phyloP scores from a whole-genome alignment of 306 rosid species.

The Castanea crenata region DNA sequence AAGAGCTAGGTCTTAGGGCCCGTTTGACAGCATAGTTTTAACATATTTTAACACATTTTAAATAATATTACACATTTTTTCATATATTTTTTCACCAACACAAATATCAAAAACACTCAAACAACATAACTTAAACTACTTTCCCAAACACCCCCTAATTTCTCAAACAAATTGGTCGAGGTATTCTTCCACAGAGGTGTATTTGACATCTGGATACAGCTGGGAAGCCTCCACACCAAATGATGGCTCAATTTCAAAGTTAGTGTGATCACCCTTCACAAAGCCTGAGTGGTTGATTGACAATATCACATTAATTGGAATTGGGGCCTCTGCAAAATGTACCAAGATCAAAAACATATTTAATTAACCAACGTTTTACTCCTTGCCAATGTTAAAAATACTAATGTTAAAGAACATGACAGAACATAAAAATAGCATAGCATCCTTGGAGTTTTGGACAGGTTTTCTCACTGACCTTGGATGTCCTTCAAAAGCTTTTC shows the following conservation, averaged over 20 bases:
- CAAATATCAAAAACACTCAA: no score
- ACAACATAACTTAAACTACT: no score
- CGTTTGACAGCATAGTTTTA: no score
- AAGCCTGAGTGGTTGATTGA: conserved; percentile 64
- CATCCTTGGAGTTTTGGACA: not conserved
- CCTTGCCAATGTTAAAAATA: not conserved
- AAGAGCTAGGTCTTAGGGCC: no score
- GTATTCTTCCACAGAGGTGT: conserved; percentile 78
- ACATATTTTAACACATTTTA: no score
- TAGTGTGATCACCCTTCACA: conserved; percentile 84
- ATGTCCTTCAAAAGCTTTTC: conserved; percentile 76
- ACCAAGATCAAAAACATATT: not conserved
- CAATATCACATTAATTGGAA: conserved; percentile 62
- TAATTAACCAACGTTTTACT: no score
- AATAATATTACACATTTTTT: no score
- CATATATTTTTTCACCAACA: no score
- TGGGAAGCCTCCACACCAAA: conserved; percentile 84
- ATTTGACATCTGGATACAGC: conserved; percentile 78
- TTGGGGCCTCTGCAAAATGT: conserved; percentile 56
- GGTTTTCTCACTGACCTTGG: conserved; percentile 37
- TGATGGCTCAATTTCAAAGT: conserved; percentile 75
- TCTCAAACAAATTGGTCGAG: conserved; percentile 59
- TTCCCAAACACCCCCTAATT: no score
- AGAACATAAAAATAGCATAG: no score
- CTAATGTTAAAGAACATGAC: no score